phyloP scores from a whole-genome alignment of 179 eudicot species.

The Heliamphora pulchella region DNA sequence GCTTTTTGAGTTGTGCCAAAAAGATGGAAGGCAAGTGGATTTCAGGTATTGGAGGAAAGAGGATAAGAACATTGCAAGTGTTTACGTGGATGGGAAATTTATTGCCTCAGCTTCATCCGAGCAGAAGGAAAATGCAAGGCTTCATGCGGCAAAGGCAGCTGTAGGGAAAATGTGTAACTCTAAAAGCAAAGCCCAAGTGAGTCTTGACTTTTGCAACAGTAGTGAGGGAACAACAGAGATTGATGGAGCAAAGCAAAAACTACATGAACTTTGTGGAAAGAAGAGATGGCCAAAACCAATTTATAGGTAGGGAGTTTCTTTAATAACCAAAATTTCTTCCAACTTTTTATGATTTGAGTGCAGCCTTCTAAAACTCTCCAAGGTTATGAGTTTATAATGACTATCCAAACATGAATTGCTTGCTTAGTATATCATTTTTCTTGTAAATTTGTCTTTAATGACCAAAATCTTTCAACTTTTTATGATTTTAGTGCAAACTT shows the following conservation, averaged over 20 bases:
- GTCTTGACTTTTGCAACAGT: constrained; percentile 11
- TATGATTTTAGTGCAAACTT: too few relatives aligned
- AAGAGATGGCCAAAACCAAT: constrained; percentile 68
- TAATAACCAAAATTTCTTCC: not conserved
- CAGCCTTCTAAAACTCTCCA: not conserved
- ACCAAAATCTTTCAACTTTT: too few relatives aligned
- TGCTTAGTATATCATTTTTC: not conserved
- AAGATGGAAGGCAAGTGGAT: constrained; percentile 53
- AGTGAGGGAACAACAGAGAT: constrained; percentile 42
- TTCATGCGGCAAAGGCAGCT: constrained; percentile 71
- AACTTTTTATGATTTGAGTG: not conserved
- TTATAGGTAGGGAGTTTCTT: constrained; percentile 45
- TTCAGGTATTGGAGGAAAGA: constrained; percentile 34
- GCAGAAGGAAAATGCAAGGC: constrained; percentile 60
- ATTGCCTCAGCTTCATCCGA: constrained; percentile 50
- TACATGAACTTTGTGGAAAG: constrained; percentile 58
- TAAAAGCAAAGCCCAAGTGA: constrained; percentile 1
- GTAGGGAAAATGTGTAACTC: constrained; percentile 29
- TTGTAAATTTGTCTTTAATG: too few relatives aligned
- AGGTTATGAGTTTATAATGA: too few relatives aligned
- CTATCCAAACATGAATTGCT: not conserved
- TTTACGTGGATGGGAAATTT: constrained; percentile 49
- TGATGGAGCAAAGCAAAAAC: constrained; percentile 62
- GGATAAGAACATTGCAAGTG: constrained; percentile 42
- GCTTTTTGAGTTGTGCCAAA: constrained; percentile 71